Evolutionary conservation across 208 protist genomes (phyloP), one percentile per base, ranked within the genome.

Genomic region (Trypanosoma melophagium): DNA sequence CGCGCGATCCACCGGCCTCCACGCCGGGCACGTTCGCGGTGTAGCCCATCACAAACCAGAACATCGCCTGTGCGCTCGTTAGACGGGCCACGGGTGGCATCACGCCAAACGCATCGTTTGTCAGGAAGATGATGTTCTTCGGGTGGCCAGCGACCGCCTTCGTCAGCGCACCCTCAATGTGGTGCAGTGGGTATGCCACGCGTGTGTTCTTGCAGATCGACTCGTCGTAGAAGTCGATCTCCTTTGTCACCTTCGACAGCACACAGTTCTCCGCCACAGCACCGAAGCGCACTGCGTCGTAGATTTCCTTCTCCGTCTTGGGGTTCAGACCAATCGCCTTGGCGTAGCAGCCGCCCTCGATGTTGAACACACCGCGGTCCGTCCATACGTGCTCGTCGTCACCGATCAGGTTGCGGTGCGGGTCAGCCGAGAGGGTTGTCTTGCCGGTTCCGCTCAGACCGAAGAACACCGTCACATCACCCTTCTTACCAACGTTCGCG

Each of bases 21-120:
- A 97, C 98, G 57, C 95, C 95, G 25, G 95, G 90, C 38, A 97
- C 87, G 69, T 96, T 86, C 21, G 96, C 88, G n/a, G 96, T 98
- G 79, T 98, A 98, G 44, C 95, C 95, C 67, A 84, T 88, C 76
- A 98, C 96, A 74, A 98, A 98, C 77, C 84, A 86, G 70, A 90
- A 94, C 91, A 98, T 98, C n/a, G 96, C 90, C 83, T 98, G 97
- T 53, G 87, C 82, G 12, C 84, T 82, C 50, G 86, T 97, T 38
- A 98, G 80, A 22, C 87, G 91, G 16, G 86, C 83, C 10, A 98
- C 94, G 19, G 97, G 98, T 53, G 98, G 98, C 53, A 99, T 93
- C 63, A 99, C 96, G 67, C 98, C 98, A 69, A 98, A 99, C 24
- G 97, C 97, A 69, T 99, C 98, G 84, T 97, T 98, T 19, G 97